Conservation (phyloP, 2,329 filamentous ascomycete species). For the Paradendryphiella salina region DNA sequence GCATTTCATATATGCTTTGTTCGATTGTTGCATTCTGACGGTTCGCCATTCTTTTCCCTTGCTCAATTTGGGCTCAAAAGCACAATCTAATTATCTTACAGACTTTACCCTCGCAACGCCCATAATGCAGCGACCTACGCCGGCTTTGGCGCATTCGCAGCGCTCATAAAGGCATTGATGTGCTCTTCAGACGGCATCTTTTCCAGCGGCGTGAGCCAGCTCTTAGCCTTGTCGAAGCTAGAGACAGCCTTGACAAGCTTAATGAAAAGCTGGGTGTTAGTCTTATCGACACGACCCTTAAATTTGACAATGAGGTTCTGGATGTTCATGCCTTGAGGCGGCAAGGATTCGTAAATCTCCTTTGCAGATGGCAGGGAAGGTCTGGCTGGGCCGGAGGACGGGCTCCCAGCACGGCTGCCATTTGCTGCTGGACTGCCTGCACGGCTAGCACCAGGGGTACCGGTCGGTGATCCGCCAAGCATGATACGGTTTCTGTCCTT, state of each 20-base stretch:
- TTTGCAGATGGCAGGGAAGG: conserved; percentile 48
- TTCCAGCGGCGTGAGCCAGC: conserved; percentile 37
- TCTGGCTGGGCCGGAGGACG: conserved; percentile 21
- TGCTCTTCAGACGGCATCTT: conserved; percentile 39
- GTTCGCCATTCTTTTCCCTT: background rate
- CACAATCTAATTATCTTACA: conserved; percentile 3
- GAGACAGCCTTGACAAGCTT: conserved; percentile 49
- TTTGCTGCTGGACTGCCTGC: conserved; percentile 49
- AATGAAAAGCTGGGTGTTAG: conserved; percentile 48
- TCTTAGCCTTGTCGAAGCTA: conserved; percentile 36
- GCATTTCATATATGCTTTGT: background rate
- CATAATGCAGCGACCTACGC: background rate
- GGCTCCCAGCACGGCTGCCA: conserved; percentile 39
- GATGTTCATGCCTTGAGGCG: conserved; percentile 51
- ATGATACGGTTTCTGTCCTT: conserved; percentile 63
- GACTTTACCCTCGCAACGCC: background rate
- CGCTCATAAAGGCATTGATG: conserved; percentile 28
- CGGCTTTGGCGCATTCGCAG: conserved; percentile 16
- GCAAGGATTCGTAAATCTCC: conserved; percentile 52
- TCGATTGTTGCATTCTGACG: background rate
- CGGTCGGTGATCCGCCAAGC: conserved; percentile 58
- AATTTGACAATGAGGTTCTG: conserved; percentile 48
- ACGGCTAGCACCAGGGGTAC: conserved; percentile 65
- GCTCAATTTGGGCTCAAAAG: background rate
- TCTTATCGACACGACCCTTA: conserved; percentile 47